Conservation (phyloP, 2,329 filamentous ascomycete genomes). For the Claviceps humidiphila region DNA sequence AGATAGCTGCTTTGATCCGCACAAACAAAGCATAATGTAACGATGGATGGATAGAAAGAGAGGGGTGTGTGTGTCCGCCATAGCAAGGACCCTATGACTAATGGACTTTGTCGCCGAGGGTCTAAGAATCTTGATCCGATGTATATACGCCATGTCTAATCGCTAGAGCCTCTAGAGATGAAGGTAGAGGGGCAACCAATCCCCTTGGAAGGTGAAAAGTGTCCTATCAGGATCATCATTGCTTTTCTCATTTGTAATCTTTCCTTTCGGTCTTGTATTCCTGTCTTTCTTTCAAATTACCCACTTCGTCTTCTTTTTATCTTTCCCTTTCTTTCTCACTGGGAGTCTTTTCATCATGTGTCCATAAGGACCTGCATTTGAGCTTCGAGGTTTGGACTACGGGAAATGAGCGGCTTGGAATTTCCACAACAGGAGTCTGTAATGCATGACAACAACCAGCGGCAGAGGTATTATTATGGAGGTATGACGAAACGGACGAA, state of each 20-base stretch:
- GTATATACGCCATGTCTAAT: constrained; percentile 3
- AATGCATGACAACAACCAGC: no score
- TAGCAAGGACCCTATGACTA: no score
- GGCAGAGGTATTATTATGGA: no score
- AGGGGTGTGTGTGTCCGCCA: no score
- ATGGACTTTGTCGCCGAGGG: background rate
- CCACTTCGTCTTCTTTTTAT: background rate
- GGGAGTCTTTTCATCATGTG: no score
- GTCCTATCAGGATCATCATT: background rate
- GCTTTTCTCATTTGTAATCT: background rate
- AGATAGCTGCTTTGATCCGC: no score
- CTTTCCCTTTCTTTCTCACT: background rate
- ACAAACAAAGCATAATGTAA: no score
- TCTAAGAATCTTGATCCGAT: background rate
- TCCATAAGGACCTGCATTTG: background rate
- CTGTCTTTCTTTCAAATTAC: background rate
- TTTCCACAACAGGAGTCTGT: no score
- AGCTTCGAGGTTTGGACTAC: background rate
- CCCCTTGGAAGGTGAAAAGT: background rate
- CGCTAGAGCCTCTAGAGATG: constrained; percentile 2
- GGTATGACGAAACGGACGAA: no score
- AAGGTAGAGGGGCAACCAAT: background rate
- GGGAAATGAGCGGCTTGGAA: no score
- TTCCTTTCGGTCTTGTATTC: background rate
- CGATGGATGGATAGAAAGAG: no score